Base-by-base conservation (phyloP, 768 basidiomycete genomes). In the Gloeophyllum trabeum region DNA sequence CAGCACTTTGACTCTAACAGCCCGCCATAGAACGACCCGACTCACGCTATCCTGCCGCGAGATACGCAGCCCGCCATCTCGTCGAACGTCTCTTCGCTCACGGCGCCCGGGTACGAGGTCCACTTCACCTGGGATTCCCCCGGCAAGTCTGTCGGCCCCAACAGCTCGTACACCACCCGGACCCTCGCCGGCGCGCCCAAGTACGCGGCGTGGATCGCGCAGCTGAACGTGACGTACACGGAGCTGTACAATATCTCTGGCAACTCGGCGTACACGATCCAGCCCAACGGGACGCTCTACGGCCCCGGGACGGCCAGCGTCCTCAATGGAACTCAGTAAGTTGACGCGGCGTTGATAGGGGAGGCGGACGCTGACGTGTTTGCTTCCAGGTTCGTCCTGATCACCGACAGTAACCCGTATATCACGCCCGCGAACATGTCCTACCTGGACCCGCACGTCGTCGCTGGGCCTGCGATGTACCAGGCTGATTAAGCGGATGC, bases 371-470 rank as follows among this genome's bases (percentile, higher is more conserved):
- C 10, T 10, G 10, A 32, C 16, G 10, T 32, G 10, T 16, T 16
- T 10, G 16, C 28, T 32, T 32, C 10, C 44, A 67, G 62, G 47
- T 80, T 78, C 54, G 54, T 79, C 21, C 61, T 62, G 7, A 57
- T 81, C 22, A 71, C 69, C 13, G 71, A 73, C 51, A 48, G 51
- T 14, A 61, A 76, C 48, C 53, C 66, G 6, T 69, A 54, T 46
- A 66, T 81, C 10, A 79, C 79, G 14, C 75, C 79, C 1, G 75
- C 69, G 59, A 80, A 79, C 56, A 47, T 76, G 19, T 64, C 67
- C 2, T 50, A 65, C 48, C 48, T 79, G 38, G 71, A 79, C 50
- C 46, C 56, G 32, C 70, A 78, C 46, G 61, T 80, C 42, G 65
- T 79, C 14, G 76, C 76, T 24, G 73, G 75, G 1, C 74, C 74